phyloP scores from a whole-genome alignment of 371 early-diverging fungal species.

The Mortierella sp. region DNA sequence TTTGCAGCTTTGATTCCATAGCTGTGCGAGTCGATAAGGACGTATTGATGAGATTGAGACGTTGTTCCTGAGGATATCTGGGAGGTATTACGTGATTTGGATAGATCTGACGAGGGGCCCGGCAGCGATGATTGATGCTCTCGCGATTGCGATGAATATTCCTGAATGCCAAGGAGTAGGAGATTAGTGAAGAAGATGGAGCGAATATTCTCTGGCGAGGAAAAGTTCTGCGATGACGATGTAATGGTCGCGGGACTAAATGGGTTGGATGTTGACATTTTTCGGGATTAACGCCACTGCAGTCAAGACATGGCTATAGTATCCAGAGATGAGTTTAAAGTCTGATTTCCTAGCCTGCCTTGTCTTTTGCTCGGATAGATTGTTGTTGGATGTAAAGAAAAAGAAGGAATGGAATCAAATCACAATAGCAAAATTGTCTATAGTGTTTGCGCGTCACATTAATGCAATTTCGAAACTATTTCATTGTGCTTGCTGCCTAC shows the following conservation, averaged over 20 bases:
- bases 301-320: constrained; percentile 16
- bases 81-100: background rate
- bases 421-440: background rate
- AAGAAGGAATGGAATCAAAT: background rate
- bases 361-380: background rate
- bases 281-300: constrained; percentile 6
- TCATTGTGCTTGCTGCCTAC: background rate
- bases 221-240: constrained; percentile 7
- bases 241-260: constrained; percentile 2
- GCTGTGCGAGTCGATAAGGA: constrained; percentile 22
- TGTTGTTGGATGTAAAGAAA: background rate
- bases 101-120: background rate
- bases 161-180: constrained; percentile 41
- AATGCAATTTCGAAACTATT: constrained; percentile 1
- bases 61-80: background rate
- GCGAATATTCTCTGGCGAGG: constrained; percentile 41
- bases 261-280: constrained; percentile 25
- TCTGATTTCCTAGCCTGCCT: background rate
- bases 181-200: constrained; percentile 51
- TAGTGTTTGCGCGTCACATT: background rate
- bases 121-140: background rate
- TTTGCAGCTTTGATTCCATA: constrained; percentile 13
- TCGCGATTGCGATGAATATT: constrained; percentile 18
- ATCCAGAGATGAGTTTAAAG: background rate
- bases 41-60: constrained; percentile 13